Conservation (phyloP, 1,284 basidiomycete genomes). For the Erythrobasidium hasegawianum region DNA sequence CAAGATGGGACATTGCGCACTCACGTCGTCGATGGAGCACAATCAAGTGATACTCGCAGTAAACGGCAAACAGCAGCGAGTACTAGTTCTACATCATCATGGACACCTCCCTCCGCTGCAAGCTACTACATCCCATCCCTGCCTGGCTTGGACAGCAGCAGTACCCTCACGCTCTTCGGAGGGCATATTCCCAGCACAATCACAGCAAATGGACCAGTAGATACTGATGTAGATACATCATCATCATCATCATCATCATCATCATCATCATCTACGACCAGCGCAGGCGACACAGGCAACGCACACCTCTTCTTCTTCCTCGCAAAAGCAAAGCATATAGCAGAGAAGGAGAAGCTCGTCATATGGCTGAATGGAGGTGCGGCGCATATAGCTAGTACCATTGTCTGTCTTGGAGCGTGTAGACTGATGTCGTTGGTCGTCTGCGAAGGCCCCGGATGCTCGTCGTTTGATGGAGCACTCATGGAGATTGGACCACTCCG, state of each 20-base stretch:
- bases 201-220: slow-evolving; percentile 8
- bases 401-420: too few relatives aligned
- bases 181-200: slow-evolving; percentile 45
- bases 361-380: slow-evolving; percentile 35
- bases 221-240: slow-evolving; percentile 9
- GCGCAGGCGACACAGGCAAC: slow-evolving; percentile 49
- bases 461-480: slow-evolving; percentile 93
- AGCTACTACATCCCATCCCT: slow-evolving; percentile 44
- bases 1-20: slow-evolving; percentile 4
- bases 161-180: slow-evolving; percentile 44
- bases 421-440: too few relatives aligned
- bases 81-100: background rate
- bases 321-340: slow-evolving; percentile 76
- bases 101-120: slow-evolving; percentile 37
- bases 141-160: slow-evolving; percentile 41
- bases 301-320: slow-evolving; percentile 87
- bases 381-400: too few relatives aligned
- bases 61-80: background rate
- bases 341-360: slow-evolving; percentile 70
- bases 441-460: slow-evolving; percentile 93
- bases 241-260: slow-evolving; percentile 28
- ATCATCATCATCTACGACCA: too few relatives aligned
- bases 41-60: background rate
- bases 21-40: too few relatives aligned
- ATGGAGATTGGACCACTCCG: slow-evolving; percentile 93